These are phyloP conservation scores for Porphyra umbilicalis DNA, from an alignment of 31 red algal genomes.

Conservation along the genomic window DNA sequence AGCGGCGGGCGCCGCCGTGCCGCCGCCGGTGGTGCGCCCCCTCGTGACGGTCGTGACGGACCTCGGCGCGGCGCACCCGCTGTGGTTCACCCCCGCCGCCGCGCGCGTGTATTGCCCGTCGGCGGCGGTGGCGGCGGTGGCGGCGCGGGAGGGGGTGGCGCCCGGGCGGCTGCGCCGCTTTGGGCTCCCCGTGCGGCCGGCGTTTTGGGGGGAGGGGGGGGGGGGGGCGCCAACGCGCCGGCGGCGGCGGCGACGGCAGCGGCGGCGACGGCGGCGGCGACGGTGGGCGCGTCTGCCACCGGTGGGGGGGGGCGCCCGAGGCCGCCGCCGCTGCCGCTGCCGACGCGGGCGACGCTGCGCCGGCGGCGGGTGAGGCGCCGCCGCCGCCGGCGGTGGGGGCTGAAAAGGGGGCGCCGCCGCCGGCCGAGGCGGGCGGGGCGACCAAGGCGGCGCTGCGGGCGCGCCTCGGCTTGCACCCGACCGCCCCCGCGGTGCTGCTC, in stretches of 20 bases:
- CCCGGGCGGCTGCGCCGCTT: constrained; percentile 15
- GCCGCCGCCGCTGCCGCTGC: neutral
- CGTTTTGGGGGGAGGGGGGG: constrained; percentile 23
- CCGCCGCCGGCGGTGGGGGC: neutral
- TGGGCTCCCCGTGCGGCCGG: constrained; percentile 43
- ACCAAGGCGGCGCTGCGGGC: neutral
- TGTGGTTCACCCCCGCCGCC: constrained; percentile 49
- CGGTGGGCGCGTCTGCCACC: no score
- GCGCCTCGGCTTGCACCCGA: constrained; percentile 7
- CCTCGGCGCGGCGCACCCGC: constrained; percentile 52
- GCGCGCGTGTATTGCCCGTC: constrained; percentile 46
- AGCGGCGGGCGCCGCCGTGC: neutral
- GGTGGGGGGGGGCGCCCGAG: no score
- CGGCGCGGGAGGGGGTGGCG: constrained; percentile 9
- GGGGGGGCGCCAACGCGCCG: neutral
- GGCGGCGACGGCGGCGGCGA: neutral
- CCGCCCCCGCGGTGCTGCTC: constrained; percentile 27
- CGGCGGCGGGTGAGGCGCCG: neutral
- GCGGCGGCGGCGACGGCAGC: neutral
- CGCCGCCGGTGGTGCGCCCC: neutral
- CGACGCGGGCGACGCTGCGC: neutral
- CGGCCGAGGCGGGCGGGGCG: neutral
- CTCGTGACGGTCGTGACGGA: constrained; percentile 70
- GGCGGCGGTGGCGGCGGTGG: constrained; percentile 24
- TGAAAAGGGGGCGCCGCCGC: neutral